A percentile compares a stretch with the other conserved stretches of the same genome.
These are phyloP conservation scores for Phialophora chinensis DNA, from an alignment of 2,329 filamentous ascomycete genomes.

Conservation along the genomic window DNA sequence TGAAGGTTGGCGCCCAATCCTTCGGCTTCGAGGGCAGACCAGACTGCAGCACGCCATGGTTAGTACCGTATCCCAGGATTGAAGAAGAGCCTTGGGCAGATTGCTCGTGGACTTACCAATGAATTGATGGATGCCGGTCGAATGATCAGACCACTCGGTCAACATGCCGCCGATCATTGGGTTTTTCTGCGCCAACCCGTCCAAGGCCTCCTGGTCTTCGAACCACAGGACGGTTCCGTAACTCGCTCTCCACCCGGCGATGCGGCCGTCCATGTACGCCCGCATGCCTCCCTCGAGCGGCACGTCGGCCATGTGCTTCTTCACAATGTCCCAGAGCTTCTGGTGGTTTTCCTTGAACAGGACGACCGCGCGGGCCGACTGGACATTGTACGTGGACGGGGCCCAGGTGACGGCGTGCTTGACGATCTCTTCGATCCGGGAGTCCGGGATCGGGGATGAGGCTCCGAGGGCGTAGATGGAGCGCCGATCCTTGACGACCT, in stretches of 20 bases:
- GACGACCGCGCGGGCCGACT: constrained; percentile 78
- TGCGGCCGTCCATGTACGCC: constrained; percentile 21
- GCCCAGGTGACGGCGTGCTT: constrained; percentile 34
- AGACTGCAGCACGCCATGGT: constrained; percentile 52
- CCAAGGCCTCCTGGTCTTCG: constrained; percentile 73
- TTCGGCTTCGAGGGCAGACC: constrained; percentile 81
- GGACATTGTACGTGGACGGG: constrained; percentile 86
- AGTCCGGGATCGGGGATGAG: constrained; percentile 33
- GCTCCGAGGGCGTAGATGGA: constrained; percentile 34
- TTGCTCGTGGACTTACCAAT: constrained; percentile 45
- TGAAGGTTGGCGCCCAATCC: constrained; percentile 87
- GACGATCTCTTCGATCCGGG: constrained; percentile 36
- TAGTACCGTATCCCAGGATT: neutral
- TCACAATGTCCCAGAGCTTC: constrained; percentile 79
- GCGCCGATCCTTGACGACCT: constrained; percentile 29
- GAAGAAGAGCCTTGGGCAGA: neutral
- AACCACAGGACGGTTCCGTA: constrained; percentile 89
- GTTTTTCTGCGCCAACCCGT: constrained; percentile 63
- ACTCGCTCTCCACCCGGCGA: constrained; percentile 51
- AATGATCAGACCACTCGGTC: constrained; percentile 73
- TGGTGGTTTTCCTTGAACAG: constrained; percentile 83
- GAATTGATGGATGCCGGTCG: constrained; percentile 73
- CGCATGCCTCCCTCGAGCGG: constrained; percentile 24
- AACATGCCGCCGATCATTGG: constrained; percentile 76
- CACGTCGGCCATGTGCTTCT: constrained; percentile 28